Evolutionary conservation across 208 protist genomes (phyloP).

Genomic region (Leishmania mexicana): DNA sequence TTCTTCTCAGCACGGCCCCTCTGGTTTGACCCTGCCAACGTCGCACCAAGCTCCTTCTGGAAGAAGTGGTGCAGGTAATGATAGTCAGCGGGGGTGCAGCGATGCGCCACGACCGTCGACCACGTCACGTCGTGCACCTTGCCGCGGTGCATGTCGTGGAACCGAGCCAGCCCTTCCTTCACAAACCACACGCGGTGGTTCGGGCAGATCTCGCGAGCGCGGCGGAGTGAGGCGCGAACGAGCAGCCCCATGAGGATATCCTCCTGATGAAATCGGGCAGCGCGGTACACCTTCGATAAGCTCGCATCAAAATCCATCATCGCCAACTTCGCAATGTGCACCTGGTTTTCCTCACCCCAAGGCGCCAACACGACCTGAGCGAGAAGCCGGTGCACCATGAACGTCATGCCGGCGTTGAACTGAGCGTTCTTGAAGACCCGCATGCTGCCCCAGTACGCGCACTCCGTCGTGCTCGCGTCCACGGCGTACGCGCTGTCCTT

Average conservation of each 20-base stretch:
- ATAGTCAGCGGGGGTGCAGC: constrained; percentile 13
- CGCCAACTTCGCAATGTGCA: neutral
- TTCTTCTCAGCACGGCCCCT: neutral
- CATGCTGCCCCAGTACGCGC: constrained; percentile 30
- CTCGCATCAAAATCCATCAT: constrained; percentile 3
- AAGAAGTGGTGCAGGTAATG: constrained; percentile 22
- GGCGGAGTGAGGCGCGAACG: neutral
- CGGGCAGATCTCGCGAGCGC: neutral
- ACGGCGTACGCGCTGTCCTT: neutral
- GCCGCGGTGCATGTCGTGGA: constrained; percentile 23
- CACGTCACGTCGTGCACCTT: constrained; percentile 8
- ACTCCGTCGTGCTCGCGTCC: constrained; percentile 11
- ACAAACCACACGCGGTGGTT: neutral
- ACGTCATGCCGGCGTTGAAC: constrained; percentile 20
- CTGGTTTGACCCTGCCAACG: neutral
- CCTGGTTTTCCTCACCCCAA: neutral
- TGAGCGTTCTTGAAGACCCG: neutral
- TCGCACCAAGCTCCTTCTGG: neutral
- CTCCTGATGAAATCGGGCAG: constrained; percentile 3
- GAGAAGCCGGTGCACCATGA: constrained; percentile 12
- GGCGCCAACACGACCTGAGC: constrained; percentile 5
- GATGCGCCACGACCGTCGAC: constrained; percentile 24
- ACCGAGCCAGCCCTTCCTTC: neutral
- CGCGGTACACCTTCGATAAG: neutral
- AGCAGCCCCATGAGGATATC: constrained; percentile 2